Percentiles rank a stretch among this genome's conserved stretches.
These are phyloP conservation scores for Microcos paniculata DNA, from an alignment of 345 rosid genomes.

Conservation along the genomic window DNA sequence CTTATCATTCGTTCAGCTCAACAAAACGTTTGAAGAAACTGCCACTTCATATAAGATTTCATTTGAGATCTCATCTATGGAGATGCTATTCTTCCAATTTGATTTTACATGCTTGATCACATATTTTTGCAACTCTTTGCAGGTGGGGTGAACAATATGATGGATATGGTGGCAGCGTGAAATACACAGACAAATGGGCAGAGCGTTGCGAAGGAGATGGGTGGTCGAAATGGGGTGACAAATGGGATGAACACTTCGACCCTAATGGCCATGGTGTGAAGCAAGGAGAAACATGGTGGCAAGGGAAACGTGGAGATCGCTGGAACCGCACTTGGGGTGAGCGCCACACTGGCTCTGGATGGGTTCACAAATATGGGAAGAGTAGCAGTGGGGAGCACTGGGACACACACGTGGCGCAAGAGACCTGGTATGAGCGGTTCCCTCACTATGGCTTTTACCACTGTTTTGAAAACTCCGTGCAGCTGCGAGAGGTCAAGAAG, in stretches of 20 bases:
- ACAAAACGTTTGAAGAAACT: neutral
- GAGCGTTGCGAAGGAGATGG: slow-evolving; percentile 79
- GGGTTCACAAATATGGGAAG: slow-evolving; percentile 96
- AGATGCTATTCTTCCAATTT: neutral
- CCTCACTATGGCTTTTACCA: slow-evolving; percentile 93
- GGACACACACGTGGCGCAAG: slow-evolving; percentile 76
- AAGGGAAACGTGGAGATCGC: slow-evolving; percentile 71
- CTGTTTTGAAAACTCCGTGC: slow-evolving; percentile 84
- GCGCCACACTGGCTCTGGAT: slow-evolving; percentile 81
- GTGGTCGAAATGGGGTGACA: slow-evolving; percentile 98
- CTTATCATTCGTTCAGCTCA: neutral
- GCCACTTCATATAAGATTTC: neutral
- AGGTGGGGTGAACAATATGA: slow-evolving; percentile 98
- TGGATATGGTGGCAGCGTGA: slow-evolving; percentile 81
- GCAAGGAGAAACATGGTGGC: slow-evolving; percentile 99
- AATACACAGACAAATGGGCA: slow-evolving; percentile 97
- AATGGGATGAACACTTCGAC: slow-evolving; percentile 93
- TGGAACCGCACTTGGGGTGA: slow-evolving; percentile 99
- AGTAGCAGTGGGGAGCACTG: slow-evolving; percentile 96
- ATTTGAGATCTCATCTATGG: neutral
- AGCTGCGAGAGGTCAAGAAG: slow-evolving; percentile 70
- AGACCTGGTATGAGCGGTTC: slow-evolving; percentile 94
- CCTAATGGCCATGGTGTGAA: slow-evolving; percentile 76
- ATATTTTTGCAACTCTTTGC: neutral
- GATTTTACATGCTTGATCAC: slow-evolving; percentile 1